These are phyloP conservation scores for Coffea canephora DNA, from an alignment of 257 asterid species.

Conservation along the genomic window DNA sequence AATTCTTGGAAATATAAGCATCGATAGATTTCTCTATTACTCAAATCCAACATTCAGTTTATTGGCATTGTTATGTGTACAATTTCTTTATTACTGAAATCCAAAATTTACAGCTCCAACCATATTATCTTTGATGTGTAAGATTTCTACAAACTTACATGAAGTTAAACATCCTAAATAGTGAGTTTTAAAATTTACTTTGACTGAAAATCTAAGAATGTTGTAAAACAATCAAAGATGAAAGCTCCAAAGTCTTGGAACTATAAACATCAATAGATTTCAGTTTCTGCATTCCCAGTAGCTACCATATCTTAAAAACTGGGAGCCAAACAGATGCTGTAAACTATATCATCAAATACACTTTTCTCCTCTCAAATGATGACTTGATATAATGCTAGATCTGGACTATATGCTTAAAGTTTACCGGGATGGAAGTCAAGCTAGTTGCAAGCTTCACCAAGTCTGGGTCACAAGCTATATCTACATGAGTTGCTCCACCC, in stretches of 20 bases:
- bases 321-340: neutral
- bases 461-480: conserved; percentile 84
- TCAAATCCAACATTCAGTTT: too few species aligned
- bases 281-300: neutral
- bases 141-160: too few species aligned
- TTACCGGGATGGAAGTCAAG: conserved; percentile 81
- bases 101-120: too few species aligned
- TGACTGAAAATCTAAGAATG: neutral
- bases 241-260: neutral
- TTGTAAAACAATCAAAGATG: neutral
- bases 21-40: too few species aligned
- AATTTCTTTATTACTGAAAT: too few species aligned
- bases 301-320: neutral
- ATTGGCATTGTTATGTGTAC: too few species aligned
- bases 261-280: neutral
- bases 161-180: too few species aligned
- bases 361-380: neutral
- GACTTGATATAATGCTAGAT: neutral
- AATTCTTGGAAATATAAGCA: neutral
- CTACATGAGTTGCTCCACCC: conserved; percentile 98
- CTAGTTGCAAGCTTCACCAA: conserved; percentile 74
- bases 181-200: neutral
- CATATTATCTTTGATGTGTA: too few species aligned
- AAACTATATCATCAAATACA: neutral
- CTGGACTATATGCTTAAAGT: neutral